Conservation (phyloP, 306 rosid species). For the Sphenostylis stenocarpa region DNA sequence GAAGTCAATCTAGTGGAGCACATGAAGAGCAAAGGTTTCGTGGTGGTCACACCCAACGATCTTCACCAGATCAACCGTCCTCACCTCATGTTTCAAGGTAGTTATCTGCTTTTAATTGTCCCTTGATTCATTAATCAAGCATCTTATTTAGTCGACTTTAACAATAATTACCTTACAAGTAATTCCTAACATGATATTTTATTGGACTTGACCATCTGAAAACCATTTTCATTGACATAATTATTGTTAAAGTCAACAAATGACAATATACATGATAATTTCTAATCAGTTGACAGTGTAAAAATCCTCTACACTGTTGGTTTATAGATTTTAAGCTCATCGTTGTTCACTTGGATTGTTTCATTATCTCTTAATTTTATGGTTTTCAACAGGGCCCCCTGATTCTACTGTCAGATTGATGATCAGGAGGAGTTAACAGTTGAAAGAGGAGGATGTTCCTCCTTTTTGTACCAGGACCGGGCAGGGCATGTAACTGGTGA, state of each 20-base stretch:
- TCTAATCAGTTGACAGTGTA: neutral
- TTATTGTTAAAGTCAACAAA: neutral
- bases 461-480: slow-evolving; percentile 28
- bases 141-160: neutral
- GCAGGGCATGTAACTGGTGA: slow-evolving; percentile 41
- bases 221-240: neutral
- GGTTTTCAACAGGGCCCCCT: slow-evolving; percentile 50
- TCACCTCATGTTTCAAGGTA: slow-evolving; percentile 83
- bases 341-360: slow-evolving; percentile 15
- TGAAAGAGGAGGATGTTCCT: slow-evolving; percentile 48
- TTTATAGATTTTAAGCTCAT: neutral
- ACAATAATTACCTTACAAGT: neutral
- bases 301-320: neutral
- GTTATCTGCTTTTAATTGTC: neutral
- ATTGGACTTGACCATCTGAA: neutral
- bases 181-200: neutral
- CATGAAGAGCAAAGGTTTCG: slow-evolving; percentile 80
- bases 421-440: slow-evolving; percentile 36
- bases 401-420: slow-evolving; percentile 46
- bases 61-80: slow-evolving; percentile 88
- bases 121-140: neutral
- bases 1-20: slow-evolving; percentile 53
- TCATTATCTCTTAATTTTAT: slow-evolving; percentile 36
- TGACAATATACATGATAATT: neutral
- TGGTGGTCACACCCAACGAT: slow-evolving; percentile 61